Evolutionary conservation across 306 rosid genomes (phyloP).

Genomic region (Acacia crassicarpa): DNA sequence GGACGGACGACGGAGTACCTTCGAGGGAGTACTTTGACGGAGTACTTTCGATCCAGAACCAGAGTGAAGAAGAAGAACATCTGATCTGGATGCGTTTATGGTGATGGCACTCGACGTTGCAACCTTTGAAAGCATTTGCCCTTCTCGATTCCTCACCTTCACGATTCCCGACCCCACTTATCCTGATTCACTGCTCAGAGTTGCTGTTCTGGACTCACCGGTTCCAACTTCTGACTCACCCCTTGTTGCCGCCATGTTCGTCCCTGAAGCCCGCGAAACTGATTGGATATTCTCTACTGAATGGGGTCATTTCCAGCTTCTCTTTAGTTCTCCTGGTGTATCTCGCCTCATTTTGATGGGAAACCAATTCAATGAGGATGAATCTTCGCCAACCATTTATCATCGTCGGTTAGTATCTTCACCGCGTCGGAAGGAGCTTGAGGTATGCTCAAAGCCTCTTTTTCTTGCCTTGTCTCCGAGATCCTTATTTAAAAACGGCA

Average conservation of each 20-base stretch:
- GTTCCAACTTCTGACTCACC: slow-evolving; percentile 36
- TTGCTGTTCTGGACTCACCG: slow-evolving; percentile 81
- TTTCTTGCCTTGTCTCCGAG: slow-evolving; percentile 75
- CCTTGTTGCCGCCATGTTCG: slow-evolving; percentile 63
- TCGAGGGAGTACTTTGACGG: too few species aligned
- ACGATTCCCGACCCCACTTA: slow-evolving; percentile 58
- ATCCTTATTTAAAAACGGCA: slow-evolving; percentile 46
- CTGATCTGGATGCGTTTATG: slow-evolving; percentile 2
- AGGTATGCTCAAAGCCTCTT: slow-evolving; percentile 64
- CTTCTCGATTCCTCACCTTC: slow-evolving; percentile 65
- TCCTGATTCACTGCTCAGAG: slow-evolving; percentile 54
- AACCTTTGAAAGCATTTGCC: slow-evolving; percentile 50
- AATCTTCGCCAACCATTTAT: slow-evolving; percentile 21
- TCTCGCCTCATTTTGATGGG: slow-evolving; percentile 73
- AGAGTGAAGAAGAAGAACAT: neutral
- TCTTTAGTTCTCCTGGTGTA: slow-evolving; percentile 45
- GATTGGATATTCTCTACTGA: slow-evolving; percentile 87
- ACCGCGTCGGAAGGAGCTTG: slow-evolving; percentile 31
- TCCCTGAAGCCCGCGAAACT: slow-evolving; percentile 69
- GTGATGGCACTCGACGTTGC: slow-evolving; percentile 50
- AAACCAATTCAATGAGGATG: slow-evolving; percentile 27
- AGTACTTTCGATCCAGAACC: neutral
- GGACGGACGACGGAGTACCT: too few species aligned
- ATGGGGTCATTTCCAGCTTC: slow-evolving; percentile 76
- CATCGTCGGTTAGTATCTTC: slow-evolving; percentile 39